Conservation (phyloP, 805 yeast species). For the Saccharomycopsis fermentans region DNA sequence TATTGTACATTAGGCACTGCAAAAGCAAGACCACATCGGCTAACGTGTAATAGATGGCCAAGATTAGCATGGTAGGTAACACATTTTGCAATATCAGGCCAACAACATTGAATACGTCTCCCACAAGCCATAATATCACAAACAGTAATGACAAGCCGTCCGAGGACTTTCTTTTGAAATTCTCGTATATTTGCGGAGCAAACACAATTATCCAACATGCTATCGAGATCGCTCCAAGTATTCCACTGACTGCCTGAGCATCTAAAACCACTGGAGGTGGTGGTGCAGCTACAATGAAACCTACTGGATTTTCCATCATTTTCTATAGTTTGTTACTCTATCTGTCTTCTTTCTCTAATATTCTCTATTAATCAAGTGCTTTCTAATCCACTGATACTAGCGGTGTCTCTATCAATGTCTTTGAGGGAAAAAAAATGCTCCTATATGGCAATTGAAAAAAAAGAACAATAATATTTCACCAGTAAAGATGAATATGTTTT, state of each 20-base stretch:
- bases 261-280: slow-evolving; percentile 58
- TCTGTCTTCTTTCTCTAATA: not conserved
- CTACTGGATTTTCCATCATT: slow-evolving; percentile 16
- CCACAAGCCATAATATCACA: slow-evolving; percentile 83
- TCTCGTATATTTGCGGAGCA: slow-evolving; percentile 94
- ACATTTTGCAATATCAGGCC: slow-evolving; percentile 89
- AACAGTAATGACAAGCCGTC: slow-evolving; percentile 86
- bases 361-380: too few species aligned
- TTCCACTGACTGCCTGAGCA: slow-evolving; percentile 67
- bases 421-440: too few species aligned
- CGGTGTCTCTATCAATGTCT: too few species aligned
- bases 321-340: not conserved
- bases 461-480: too few species aligned
- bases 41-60: slow-evolving; percentile 85
- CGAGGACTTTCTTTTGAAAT: slow-evolving; percentile 71
- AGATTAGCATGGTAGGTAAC: slow-evolving; percentile 85
- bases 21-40: slow-evolving; percentile 79
- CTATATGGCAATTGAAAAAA: too few species aligned
- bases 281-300: slow-evolving; percentile 32
- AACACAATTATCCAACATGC: slow-evolving; percentile 98
- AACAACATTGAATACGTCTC: slow-evolving; percentile 86
- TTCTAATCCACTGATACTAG: too few species aligned
- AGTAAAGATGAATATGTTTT: too few species aligned
- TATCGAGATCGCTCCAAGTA: slow-evolving; percentile 63
- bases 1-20: slow-evolving; percentile 72